These are phyloP conservation scores for Pyrenochaeta sp. DNA, from an alignment of 2,329 filamentous ascomycete genomes.

Conservation along the genomic window DNA sequence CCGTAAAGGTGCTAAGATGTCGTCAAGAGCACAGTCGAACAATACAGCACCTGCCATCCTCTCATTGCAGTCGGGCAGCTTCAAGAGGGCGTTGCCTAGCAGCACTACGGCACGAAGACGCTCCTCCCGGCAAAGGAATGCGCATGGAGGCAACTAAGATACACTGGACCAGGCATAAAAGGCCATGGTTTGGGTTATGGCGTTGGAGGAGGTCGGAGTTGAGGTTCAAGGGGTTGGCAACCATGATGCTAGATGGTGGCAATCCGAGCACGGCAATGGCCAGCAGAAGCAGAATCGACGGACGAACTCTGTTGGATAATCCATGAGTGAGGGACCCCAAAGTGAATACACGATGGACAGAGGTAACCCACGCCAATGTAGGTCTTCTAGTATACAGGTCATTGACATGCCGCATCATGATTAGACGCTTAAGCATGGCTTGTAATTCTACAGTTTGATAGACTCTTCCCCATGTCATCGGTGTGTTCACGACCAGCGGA, in stretches of 20 bases:
- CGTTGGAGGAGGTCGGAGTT: background rate
- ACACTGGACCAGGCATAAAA: background rate
- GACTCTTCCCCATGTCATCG: background rate
- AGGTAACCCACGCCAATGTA: background rate
- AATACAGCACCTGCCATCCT: background rate
- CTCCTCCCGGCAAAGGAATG: conserved; percentile 2
- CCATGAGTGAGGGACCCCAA: too few relatives aligned
- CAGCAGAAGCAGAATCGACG: too few relatives aligned
- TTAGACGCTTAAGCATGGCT: background rate
- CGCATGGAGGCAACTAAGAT: conserved; percentile 1
- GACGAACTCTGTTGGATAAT: too few relatives aligned
- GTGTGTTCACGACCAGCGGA: conserved; percentile 38
- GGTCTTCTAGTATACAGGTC: background rate
- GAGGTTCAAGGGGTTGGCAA: too few relatives aligned
- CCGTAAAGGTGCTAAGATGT: conserved; percentile 6
- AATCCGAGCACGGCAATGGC: too few relatives aligned
- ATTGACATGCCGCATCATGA: background rate
- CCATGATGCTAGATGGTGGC: too few relatives aligned
- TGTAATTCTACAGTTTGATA: background rate
- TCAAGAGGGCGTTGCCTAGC: background rate
- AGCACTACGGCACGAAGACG: background rate
- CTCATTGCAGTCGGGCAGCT: background rate
- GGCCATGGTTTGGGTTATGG: background rate
- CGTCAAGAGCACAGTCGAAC: background rate
- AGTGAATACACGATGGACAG: too few relatives aligned